phyloP scores from a whole-genome alignment of 2,329 filamentous ascomycete genomes.

The Aspergillus sp. region DNA sequence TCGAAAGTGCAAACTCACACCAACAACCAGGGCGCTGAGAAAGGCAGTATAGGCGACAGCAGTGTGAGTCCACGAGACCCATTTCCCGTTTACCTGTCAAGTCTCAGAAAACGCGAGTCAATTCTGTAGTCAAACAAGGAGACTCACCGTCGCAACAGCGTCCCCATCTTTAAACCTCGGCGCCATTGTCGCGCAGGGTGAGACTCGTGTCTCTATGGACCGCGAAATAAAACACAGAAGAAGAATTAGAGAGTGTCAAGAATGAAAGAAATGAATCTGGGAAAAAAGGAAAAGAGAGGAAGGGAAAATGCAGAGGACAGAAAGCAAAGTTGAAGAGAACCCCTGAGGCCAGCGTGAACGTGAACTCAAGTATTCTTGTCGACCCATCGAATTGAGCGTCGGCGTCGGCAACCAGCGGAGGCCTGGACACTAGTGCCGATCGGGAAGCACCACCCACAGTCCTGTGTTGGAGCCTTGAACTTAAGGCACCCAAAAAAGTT shows the following conservation, averaged over 20 bases:
- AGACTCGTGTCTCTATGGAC: conserved; percentile 21
- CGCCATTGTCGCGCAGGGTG: conserved; percentile 54
- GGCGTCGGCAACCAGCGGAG: conserved; percentile 24
- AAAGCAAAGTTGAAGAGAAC: conserved; percentile 26
- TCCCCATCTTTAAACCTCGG: conserved; percentile 67
- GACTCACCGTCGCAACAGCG: conserved; percentile 62
- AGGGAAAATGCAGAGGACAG: conserved; percentile 23
- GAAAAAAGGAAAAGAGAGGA: conserved; percentile 27
- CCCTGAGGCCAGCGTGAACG: conserved; percentile 36
- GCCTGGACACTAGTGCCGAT: conserved; percentile 24
- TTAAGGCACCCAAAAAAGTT: conserved; percentile 23
- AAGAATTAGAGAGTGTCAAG: conserved; percentile 30
- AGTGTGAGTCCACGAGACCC: conserved; percentile 90
- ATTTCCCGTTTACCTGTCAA: conserved; percentile 76
- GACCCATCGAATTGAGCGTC: conserved; percentile 22
- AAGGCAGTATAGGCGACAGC: conserved; percentile 81
- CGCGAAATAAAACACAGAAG: conserved; percentile 25
- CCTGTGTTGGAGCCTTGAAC: conserved; percentile 14
- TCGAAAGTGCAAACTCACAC: conserved; percentile 81
- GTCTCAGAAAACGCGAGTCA: conserved; percentile 29
- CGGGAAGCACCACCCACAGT: conserved; percentile 25
- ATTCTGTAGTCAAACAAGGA: conserved; percentile 12
- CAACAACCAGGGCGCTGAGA: conserved; percentile 80
- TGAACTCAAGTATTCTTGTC: conserved; percentile 11
- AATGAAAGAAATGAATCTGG: conserved; percentile 27